These are phyloP conservation scores for Casuarina equisetifolia DNA, from an alignment of 306 rosid species.

Conservation along the genomic window DNA sequence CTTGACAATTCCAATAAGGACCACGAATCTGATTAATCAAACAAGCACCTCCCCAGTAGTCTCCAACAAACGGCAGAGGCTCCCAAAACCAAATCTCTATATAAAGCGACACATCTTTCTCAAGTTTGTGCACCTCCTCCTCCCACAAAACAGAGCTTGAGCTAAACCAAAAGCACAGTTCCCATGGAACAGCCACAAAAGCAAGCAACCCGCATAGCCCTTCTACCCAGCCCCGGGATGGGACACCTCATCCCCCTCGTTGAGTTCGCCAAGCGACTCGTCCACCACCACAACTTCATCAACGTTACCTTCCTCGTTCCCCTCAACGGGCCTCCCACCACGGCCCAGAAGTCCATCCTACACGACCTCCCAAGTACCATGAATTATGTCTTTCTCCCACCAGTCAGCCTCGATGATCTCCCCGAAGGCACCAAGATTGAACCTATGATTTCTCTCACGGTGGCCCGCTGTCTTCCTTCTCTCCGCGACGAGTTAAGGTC, in stretches of 20 bases:
- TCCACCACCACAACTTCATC: slow-evolving; percentile 28
- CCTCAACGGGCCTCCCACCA: slow-evolving; percentile 47
- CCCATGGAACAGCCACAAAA: slow-evolving; percentile 39
- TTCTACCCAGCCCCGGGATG: slow-evolving; percentile 73
- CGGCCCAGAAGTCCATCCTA: slow-evolving; percentile 51
- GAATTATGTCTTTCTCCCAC: slow-evolving; percentile 37
- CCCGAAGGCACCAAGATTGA: slow-evolving; percentile 18
- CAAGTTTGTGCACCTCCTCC: background rate
- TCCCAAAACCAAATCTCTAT: background rate
- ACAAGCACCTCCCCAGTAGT: background rate
- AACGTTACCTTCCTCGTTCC: slow-evolving; percentile 56
- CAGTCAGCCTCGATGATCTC: slow-evolving; percentile 21
- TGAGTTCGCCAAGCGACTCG: slow-evolving; percentile 61
- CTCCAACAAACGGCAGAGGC: background rate
- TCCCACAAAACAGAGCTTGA: background rate
- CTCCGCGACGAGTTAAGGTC: slow-evolving; percentile 21
- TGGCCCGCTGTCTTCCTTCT: slow-evolving; percentile 39
- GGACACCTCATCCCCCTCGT: slow-evolving; percentile 83
- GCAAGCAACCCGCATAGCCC: slow-evolving; percentile 38
- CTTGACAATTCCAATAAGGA: background rate
- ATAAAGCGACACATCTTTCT: background rate
- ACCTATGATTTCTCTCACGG: slow-evolving; percentile 27
- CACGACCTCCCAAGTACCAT: slow-evolving; percentile 33
- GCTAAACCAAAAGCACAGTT: background rate
- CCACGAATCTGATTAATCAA: background rate